Percentiles rank a stretch among this genome's conserved stretches.
These are phyloP conservation scores for Aspergillus sp. DNA, from an alignment of 2,329 filamentous ascomycete genomes.

Conservation along the genomic window DNA sequence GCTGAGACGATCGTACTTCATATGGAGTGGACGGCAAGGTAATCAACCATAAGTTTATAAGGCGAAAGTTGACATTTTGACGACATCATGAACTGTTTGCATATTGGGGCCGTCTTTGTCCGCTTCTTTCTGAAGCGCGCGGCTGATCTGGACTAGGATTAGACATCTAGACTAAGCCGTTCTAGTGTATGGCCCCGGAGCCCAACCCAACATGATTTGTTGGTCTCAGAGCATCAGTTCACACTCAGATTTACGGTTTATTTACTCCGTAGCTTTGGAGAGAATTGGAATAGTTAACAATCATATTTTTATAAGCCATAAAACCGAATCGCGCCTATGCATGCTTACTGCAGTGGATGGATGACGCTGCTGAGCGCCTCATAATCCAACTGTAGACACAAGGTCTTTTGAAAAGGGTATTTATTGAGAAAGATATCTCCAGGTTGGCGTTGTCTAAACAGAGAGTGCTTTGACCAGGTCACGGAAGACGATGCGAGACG, in stretches of 20 bases:
- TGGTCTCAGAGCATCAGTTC: not conserved
- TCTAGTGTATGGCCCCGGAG: not conserved
- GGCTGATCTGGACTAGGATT: conserved; percentile 5
- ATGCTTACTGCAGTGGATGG: not conserved
- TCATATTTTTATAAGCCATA: too few relatives aligned
- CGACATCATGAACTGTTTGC: not conserved
- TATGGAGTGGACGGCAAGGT: not conserved
- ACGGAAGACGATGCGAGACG: conserved; percentile 38
- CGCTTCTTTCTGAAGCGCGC: conserved; percentile 7
- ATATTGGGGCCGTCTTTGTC: not conserved
- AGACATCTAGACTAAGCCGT: conserved; percentile 2
- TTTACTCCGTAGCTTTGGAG: too few relatives aligned
- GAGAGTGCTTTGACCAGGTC: conserved; percentile 35
- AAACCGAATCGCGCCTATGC: not conserved
- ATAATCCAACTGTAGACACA: not conserved
- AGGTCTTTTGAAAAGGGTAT: not conserved
- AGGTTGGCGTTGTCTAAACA: conserved; percentile 1
- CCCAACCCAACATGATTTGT: conserved; percentile 1
- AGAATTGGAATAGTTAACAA: too few relatives aligned
- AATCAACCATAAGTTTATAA: not conserved
- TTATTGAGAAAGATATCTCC: not conserved
- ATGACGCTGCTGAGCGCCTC: not conserved
- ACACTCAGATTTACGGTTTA: too few relatives aligned
- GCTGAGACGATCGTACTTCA: not conserved
- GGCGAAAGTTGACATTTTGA: not conserved